phyloP scores from a whole-genome alignment of 495 filamentous ascomycete genomes.

The Cenococcum geophilum region DNA sequence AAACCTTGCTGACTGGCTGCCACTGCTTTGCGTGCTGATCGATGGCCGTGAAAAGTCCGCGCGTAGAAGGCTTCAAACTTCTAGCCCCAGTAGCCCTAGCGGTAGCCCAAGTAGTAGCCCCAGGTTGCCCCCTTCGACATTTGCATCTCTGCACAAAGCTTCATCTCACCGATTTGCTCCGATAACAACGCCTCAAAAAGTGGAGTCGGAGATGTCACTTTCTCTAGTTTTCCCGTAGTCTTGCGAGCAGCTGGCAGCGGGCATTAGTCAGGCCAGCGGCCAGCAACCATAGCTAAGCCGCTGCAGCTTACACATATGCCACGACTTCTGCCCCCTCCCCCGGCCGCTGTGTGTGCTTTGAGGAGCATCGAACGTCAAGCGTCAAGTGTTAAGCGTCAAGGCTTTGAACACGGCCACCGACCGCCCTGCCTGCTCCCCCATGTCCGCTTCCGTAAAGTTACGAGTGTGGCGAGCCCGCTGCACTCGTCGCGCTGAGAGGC shows the following conservation, averaged over 20 bases:
- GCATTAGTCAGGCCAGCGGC: conserved; percentile 14
- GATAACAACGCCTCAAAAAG: neutral
- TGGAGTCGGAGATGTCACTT: conserved; percentile 11
- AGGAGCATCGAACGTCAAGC: no score
- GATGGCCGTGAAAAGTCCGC: conserved; percentile 21
- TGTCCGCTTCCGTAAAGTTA: conserved; percentile 8
- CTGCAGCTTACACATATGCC: conserved; percentile 15
- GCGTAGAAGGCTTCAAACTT: conserved; percentile 17
- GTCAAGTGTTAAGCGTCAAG: conserved; percentile 11
- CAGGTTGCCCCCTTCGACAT: no score
- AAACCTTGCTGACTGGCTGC: conserved; percentile 10
- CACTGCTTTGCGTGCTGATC: neutral
- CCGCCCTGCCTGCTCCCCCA: conserved; percentile 4
- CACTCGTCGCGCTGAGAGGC: neutral
- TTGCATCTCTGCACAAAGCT: neutral
- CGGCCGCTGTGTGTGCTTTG: neutral
- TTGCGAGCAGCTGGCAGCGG: conserved; percentile 2
- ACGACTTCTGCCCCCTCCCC: conserved; percentile 14
- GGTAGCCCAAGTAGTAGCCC: neutral
- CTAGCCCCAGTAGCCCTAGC: conserved; percentile 1
- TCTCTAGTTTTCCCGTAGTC: neutral
- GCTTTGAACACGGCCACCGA: conserved; percentile 24
- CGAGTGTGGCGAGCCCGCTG: conserved; percentile 21
- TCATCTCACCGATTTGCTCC: conserved; percentile 2
- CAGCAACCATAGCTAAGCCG: conserved; percentile 1